phyloP scores from a whole-genome alignment of 306 rosid genomes.

The Lupinus albus region DNA sequence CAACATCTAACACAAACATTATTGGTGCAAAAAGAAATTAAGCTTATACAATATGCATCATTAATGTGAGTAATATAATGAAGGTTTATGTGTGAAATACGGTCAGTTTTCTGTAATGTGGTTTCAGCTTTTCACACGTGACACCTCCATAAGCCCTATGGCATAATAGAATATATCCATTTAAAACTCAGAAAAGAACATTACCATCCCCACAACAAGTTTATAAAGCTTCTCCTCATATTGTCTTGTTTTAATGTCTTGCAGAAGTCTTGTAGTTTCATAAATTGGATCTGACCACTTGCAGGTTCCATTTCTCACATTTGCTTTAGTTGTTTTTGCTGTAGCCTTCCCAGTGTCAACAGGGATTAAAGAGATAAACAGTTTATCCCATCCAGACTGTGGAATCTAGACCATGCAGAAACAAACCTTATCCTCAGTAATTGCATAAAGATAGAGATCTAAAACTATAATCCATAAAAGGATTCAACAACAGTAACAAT shows the following conservation, averaged over 20 bases:
- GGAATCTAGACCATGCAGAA: conserved; percentile 71
- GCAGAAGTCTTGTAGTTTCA: conserved; percentile 96
- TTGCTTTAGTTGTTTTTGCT: conserved; percentile 91
- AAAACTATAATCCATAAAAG: neutral
- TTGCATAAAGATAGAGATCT: conserved; percentile 36
- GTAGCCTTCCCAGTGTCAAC: conserved; percentile 88
- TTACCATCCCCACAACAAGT: conserved; percentile 89
- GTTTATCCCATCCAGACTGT: conserved; percentile 95
- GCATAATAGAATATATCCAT: conserved; percentile 16
- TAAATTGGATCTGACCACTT: conserved; percentile 98
- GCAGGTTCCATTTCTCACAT: conserved; percentile 95
- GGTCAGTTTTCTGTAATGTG: conserved; percentile 11
- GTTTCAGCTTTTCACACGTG: neutral
- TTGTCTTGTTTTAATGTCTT: conserved; percentile 80
- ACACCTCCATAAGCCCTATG: neutral
- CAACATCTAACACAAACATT: conserved; percentile 16
- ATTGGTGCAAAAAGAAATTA: conserved; percentile 17
- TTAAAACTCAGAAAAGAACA: conserved; percentile 40
- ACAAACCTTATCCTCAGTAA: conserved; percentile 41
- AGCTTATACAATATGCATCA: conserved; percentile 9
- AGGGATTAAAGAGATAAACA: conserved; percentile 82
- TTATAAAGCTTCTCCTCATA: conserved; percentile 89
- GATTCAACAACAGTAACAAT: conserved; percentile 19
- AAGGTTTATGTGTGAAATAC: conserved; percentile 17
- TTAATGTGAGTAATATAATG: conserved; percentile 7